Base-by-base conservation (phyloP, 1,284 basidiomycete genomes). In the Amylostereum areolatum region DNA sequence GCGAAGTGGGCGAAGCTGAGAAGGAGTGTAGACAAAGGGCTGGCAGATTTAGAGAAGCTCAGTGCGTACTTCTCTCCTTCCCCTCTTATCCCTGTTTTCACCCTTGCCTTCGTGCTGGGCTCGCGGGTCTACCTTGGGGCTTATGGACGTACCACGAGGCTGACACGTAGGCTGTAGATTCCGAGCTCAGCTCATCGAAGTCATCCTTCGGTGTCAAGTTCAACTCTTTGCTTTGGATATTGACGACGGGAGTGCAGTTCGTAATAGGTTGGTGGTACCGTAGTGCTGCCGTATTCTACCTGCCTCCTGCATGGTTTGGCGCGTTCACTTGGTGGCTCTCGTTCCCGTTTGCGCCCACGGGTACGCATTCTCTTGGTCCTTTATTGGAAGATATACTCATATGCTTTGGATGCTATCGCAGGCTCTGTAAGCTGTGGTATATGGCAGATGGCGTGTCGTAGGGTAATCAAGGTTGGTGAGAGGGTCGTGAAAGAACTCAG, bases 1-100 rank as follows among this genome's bases (percentile, higher is more conserved):
- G 91, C 95, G 12, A 98, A 94, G 70, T 99, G 97, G 97, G 96
- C 96, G 41, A 96, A 94, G 71, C 70, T 99, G 59, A 74, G 90
- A 60, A 71, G 97, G 55, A 90, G 81, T 57, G 83, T 97, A 32
- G 97, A 99, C 71, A 97, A 97, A 68, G 89, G 88, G 4, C 66
- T 97, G n/a, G 80, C 82, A 30, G 92, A 98, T 45, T 75, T 99
- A n/a, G 96, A 99, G 71, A 88, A 85, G 66, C 75, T 90, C 56
- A 98, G 91, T 93, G 66, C 68, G 89, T 83, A 18, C 46, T 32
- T 50, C 30, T 32, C 12, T 41, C 37, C 51, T 43, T 39, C n/a
- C n/a, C n/a, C n/a, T 35, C 40, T 29, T 46, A 33, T 45, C 12
- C 44, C 33, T 24, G 43, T 39, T 32, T 35, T 30, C 37, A 18